phyloP scores from a whole-genome alignment of 768 basidiomycete genomes.

The Dentipellis fragilis region DNA sequence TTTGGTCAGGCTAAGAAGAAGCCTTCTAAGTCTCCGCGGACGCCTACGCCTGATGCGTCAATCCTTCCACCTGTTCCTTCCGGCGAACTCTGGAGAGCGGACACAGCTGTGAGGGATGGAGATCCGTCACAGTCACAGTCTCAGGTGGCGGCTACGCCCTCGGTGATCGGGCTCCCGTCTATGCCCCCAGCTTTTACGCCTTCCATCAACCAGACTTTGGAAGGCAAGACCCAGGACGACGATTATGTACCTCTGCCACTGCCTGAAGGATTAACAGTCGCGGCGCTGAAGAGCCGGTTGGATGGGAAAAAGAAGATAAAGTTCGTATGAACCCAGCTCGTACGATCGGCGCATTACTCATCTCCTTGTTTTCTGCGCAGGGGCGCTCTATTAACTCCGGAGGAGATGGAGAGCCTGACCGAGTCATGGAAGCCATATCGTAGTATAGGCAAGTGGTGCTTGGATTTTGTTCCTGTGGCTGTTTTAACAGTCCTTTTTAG shows the following conservation, averaged over 20 bases:
- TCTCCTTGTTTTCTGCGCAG: constrained; percentile 24
- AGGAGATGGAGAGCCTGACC: constrained; percentile 75
- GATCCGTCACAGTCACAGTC: not conserved
- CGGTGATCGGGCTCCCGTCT: constrained; percentile 21
- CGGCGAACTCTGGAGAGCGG: not conserved
- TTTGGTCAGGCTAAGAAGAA: not conserved
- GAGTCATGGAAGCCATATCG: constrained; percentile 74
- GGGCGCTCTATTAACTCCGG: constrained; percentile 64
- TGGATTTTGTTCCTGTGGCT: not conserved
- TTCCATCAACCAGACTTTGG: constrained; percentile 48
- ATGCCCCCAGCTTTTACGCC: constrained; percentile 59
- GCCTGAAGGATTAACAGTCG: constrained; percentile 49
- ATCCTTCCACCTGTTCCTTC: not conserved
- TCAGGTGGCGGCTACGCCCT: not conserved
- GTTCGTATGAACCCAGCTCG: constrained; percentile 27
- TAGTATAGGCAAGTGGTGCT: constrained; percentile 49
- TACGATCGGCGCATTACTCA: not conserved
- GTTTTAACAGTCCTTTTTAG: constrained; percentile 23
- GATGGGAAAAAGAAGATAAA: constrained; percentile 65
- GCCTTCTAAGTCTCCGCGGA: not conserved
- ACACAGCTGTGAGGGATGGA: not conserved
- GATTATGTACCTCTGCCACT: constrained; percentile 26
- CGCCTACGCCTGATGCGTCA: not conserved
- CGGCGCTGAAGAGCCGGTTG: constrained; percentile 48
- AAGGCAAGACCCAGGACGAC: constrained; percentile 21